Evolutionary conservation across 805 yeast species (phyloP), one percentile per base, ranked within the genome.

Genomic region (Teunomyces cretensis): DNA sequence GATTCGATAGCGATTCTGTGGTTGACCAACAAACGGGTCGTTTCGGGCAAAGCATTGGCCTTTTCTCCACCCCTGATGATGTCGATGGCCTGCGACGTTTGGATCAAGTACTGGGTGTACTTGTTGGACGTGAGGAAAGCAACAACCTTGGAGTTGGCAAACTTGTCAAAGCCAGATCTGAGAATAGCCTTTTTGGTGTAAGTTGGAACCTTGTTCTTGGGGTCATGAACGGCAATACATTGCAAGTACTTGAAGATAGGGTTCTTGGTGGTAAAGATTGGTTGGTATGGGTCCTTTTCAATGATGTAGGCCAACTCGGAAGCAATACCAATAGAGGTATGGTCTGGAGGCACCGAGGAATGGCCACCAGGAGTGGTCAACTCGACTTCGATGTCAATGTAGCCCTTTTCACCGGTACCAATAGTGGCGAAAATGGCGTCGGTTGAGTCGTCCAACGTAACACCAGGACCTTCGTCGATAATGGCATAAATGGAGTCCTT

Each of bases 291-390:
- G 48, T 78, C 75, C 9, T 63, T 60, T 61, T 89, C 96, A 33
- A 88, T 67, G 13, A 61, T 52, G 8, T 69, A 62, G 9, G 83
- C 70, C 44, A 87, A 67, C 46, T 84, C 81, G 2, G 88, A 72
- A 42, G 83, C 69, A 30, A 88, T 75, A 9, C 94, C 96, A 64
- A 88, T 86, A 2, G 86, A 76, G 4, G 95, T 86, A 57, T 88
- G 94, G 39, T 79, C 84, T 2, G 91, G 92, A 7, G 95, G 94
- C n/a, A 76, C 61, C 7, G 91, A 84, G 1, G 92, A 81, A 58
- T 86, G 95, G 7, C 95, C 95, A 31, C 95, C 95, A 11, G 81
- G 79, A 15, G 86, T 81, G 17, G 66, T 65, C 33, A 86, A 64
- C 3, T 71, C 70, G 33, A 84, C 68, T 24, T 57, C 49, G 2